Base-by-base conservation (phyloP, 1,284 basidiomycete species). In the Trametes sp. region DNA sequence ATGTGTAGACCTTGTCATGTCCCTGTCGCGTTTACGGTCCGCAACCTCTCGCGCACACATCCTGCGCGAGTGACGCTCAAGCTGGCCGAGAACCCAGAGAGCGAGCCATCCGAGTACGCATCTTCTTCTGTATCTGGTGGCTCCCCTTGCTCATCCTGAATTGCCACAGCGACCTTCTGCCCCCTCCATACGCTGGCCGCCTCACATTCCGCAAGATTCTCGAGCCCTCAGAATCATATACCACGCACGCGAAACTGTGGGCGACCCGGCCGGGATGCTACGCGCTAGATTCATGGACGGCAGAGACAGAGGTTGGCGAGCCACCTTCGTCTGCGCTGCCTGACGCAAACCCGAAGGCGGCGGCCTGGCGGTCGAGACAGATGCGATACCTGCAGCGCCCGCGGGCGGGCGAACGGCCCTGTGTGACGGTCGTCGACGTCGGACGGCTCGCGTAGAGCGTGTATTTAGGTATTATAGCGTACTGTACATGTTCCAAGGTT, bases 21-120 rank as follows among this genome's bases (percentile, higher is more conserved):
- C 2, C 81, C 85, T 0, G 77, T 92, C 13, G 73, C 78, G 6
- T 84, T 95, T 67, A 76, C 75, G 31, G 69, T 96, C 50, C 83
- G 86, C 53, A 96, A 96, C 68, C 82, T 85, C 69, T 94, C 92
- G 0, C 73, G 83, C 53, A 87, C 87, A 4, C 82, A 87, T 64
- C 74, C 79, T 26, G 80, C 80, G 9, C 81, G 82, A 29, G 89
- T 84, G 66, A 76, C 81, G 24, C 74, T 92, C n/a, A 84, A 77
- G 66, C 72, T 90, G 14, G 71, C 70, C 38, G 68, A 78, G 31
- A 68, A 75, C 24, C 49, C 70, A 24, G 52, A 70, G 28, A 49
- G 69, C 24, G 58, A 69, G 59, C 59, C 72, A 4, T 26, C 53
- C 16, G 41, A 54, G 56, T 60, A 53, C 35, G 63, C 53, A 11